A percentile compares a stretch with the other conserved stretches of the same genome.
These are phyloP conservation scores for Protomyces macrosporus DNA, from an alignment of 1,139 yeast genomes.

Conservation along the genomic window DNA sequence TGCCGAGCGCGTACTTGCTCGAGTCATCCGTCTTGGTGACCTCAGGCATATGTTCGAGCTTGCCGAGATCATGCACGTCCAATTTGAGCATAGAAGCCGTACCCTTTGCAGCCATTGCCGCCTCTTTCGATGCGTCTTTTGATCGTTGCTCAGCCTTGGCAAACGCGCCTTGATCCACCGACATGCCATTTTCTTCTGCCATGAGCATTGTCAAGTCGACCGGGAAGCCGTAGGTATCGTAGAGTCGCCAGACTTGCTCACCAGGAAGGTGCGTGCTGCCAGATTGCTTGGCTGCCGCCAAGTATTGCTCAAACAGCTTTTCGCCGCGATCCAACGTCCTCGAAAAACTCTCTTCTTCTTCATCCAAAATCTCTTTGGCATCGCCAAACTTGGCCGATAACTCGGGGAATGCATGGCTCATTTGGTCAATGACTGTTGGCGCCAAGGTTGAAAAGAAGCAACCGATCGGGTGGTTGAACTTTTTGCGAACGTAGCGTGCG, in stretches of 20 bases:
- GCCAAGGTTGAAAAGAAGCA: conserved; percentile 85
- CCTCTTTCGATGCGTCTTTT: conserved; percentile 53
- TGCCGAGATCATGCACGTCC: conserved; percentile 81
- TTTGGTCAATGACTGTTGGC: conserved; percentile 87
- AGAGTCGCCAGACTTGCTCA: conserved; percentile 94
- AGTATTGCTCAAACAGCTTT: conserved; percentile 88
- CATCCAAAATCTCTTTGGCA: conserved; percentile 84
- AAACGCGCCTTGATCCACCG: conserved; percentile 84
- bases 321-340: conserved; percentile 98
- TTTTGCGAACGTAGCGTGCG: conserved; percentile 91
- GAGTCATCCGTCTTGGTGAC: conserved; percentile 80
- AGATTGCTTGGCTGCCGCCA: conserved; percentile 58
- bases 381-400: conserved; percentile 63
- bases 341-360: conserved; percentile 91
- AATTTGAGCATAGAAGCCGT: conserved; percentile 63
- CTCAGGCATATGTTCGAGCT: conserved; percentile 40
- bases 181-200: conserved; percentile 98
- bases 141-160: conserved; percentile 84
- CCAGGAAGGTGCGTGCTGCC: conserved; percentile 78
- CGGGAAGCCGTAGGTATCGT: conserved; percentile 99
- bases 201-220: conserved; percentile 93
- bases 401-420: conserved; percentile 79
- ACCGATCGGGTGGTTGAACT: conserved; percentile 93
- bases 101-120: conserved; percentile 71
- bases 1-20: conserved; percentile 48